phyloP scores from a whole-genome alignment of 768 basidiomycete species.

The Solioccasus polychromus region DNA sequence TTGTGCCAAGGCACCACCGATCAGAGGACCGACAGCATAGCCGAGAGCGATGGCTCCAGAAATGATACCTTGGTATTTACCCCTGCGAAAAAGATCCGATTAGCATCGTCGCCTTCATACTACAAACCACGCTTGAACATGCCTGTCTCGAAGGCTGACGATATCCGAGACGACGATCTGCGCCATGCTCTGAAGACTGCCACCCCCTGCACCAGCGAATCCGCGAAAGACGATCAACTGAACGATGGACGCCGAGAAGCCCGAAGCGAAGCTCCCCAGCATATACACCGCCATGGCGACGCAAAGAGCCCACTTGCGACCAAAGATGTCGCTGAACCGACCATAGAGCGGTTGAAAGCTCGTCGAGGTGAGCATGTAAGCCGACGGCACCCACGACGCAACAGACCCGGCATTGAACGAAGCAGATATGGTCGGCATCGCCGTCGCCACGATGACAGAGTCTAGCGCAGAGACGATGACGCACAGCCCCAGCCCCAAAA shows the following conservation, averaged over 20 bases:
- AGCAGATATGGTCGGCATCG: constrained; percentile 66
- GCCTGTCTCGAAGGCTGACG: constrained; percentile 66
- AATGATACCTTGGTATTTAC: constrained; percentile 77
- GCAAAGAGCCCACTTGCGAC: constrained; percentile 58
- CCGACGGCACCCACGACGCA: constrained; percentile 67
- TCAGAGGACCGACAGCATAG: constrained; percentile 63
- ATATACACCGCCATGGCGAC: constrained; percentile 62
- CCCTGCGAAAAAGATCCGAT: constrained; percentile 43
- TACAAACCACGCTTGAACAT: constrained; percentile 8
- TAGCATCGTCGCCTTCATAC: too few relatives aligned
- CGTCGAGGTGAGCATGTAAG: constrained; percentile 61
- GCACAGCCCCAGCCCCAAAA: constrained; percentile 58
- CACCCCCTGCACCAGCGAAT: constrained; percentile 67
- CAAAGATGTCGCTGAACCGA: constrained; percentile 65
- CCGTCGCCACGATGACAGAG: constrained; percentile 72
- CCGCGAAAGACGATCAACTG: constrained; percentile 70
- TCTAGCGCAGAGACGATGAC: constrained; percentile 62
- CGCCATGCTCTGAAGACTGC: constrained; percentile 64
- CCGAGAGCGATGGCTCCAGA: constrained; percentile 53
- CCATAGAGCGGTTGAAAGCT: constrained; percentile 46
- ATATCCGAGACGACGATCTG: constrained; percentile 76
- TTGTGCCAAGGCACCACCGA: constrained; percentile 64
- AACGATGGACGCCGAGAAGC: constrained; percentile 61
- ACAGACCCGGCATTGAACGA: constrained; percentile 52
- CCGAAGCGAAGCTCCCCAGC: constrained; percentile 63